Evolutionary conservation across 2,329 filamentous ascomycete genomes (phyloP).

Genomic region (Conoideocrella luteorostrata): DNA sequence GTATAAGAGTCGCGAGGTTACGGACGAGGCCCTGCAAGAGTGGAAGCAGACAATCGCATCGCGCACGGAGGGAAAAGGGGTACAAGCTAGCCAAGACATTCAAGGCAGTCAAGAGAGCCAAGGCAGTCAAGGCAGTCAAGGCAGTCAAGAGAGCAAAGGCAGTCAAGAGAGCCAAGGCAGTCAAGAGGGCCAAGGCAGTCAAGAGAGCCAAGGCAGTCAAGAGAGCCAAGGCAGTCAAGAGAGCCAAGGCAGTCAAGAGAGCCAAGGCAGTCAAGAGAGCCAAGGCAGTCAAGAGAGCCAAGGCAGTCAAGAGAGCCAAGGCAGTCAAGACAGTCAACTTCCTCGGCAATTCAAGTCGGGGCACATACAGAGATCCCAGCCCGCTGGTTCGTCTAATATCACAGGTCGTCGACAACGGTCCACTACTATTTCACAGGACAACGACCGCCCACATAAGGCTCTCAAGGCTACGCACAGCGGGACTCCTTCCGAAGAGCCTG

Average conservation of each 20-base stretch:
- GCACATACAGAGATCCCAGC: conserved; percentile 10
- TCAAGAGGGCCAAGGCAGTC: no score
- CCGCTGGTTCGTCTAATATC: background rate
- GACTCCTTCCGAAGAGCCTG: conserved; percentile 23
- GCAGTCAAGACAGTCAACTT: conserved; percentile 18
- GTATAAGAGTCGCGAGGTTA: conserved; percentile 24
- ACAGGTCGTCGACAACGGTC: background rate
- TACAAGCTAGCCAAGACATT: conserved; percentile 9
- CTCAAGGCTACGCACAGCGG: conserved; percentile 14
- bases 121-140: conserved; percentile 17
- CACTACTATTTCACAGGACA: conserved; percentile 11
- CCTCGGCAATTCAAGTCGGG: conserved; percentile 23
- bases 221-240: conserved; percentile 19
- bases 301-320: conserved; percentile 7
- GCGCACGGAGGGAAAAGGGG: background rate
- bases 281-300: background rate
- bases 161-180: conserved; percentile 19
- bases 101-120: conserved; percentile 17
- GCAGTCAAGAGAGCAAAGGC: conserved; percentile 8
- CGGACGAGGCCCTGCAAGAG: conserved; percentile 22
- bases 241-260: conserved; percentile 14
- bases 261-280: no score
- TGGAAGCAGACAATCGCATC: conserved; percentile 24
- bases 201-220: conserved; percentile 11
- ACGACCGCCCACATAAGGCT: conserved; percentile 16